Evolutionary conservation across 495 filamentous ascomycete genomes (phyloP).

Genomic region (Xylaria longipes): DNA sequence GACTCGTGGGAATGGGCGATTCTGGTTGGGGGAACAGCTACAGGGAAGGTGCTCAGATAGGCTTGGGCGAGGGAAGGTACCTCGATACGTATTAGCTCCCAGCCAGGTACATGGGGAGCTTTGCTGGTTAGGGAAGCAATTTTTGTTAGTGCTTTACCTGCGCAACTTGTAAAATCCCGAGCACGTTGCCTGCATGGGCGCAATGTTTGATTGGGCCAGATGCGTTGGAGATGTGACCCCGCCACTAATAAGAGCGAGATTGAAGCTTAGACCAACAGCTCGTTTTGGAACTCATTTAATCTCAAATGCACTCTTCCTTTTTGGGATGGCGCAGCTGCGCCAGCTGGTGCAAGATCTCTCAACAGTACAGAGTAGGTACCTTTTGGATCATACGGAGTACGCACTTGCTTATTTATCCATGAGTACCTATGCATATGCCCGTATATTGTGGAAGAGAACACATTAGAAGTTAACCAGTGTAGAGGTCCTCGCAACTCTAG

Average conservation of each 20-base stretch:
- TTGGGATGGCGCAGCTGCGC: not conserved
- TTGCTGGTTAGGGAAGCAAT: conserved; percentile 13
- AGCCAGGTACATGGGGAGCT: not conserved
- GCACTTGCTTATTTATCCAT: no score
- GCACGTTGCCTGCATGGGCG: not conserved
- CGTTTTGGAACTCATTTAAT: conserved; percentile 18
- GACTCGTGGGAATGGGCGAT: not conserved
- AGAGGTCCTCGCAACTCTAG: not conserved
- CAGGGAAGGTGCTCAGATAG: conserved; percentile 3
- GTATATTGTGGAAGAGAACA: not conserved
- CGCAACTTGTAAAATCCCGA: not conserved
- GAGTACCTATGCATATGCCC: no score
- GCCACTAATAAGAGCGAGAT: conserved; percentile 7
- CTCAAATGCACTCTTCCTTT: not conserved
- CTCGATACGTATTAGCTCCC: conserved; percentile 6
- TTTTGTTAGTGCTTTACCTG: conserved; percentile 7
- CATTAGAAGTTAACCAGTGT: not conserved
- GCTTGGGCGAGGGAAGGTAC: conserved; percentile 8
- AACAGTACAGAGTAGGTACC: no score
- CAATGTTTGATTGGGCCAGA: conserved; percentile 13
- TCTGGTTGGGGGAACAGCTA: conserved; percentile 9
- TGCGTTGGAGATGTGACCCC: not conserved
- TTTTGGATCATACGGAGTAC: no score
- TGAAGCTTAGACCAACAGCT: conserved; percentile 12
- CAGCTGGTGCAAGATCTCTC: no score